Evolutionary conservation across 23 red algal genomes (phyloP), one percentile per base, ranked within the genome.

Genomic region (Gracilaria domingensis): DNA sequence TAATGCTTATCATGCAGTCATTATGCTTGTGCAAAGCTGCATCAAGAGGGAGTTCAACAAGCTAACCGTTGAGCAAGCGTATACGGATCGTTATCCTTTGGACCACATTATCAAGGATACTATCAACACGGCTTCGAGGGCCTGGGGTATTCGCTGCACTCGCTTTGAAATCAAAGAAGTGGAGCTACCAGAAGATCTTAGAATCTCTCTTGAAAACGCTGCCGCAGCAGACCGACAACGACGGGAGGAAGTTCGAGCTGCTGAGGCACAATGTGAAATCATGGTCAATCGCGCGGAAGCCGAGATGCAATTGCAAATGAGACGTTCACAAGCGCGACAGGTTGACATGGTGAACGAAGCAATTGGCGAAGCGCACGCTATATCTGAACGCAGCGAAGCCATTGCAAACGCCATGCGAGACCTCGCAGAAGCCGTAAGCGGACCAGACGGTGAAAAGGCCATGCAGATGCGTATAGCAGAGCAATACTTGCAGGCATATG

Each of bases 91-190:
- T 35, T 81, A 95, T 69, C 59, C 50, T 20, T 87, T 98, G 14
- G 94, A 95, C 59, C 76, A 84, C 21, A 39, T 81, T 28, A 95
- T 98, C 39, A 84, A 93, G 20, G 78, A 87, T 34, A 73, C 51
- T 38, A 93, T 98, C 25, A 98, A 98, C 77, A 88, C 85, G 54
- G 96, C 96, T 24, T 85, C 80, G 3, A 55, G 57, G 24, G 74
- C 88, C 3, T 98, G 96, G 96, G 96, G 96, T 66, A 87, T 98
- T 73, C 80, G 85, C 20, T 98, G 96, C 45, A 86, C 93, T 72
- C 96, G 96, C 40, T 98, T 95, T 75, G 96, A 98, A 58, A 89
- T 98, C 37, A 73, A 90, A 23, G 81, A 98, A 61, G 89, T 98
- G 51, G 87, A 79, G 75, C 88, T 94, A 23, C 96, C 96, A 60